A percentile compares a stretch with the other conserved stretches of the same genome.
Evolutionary conservation across 108 stramenopile genomes (phyloP).

Genomic region (Skeletonema potamos): DNA sequence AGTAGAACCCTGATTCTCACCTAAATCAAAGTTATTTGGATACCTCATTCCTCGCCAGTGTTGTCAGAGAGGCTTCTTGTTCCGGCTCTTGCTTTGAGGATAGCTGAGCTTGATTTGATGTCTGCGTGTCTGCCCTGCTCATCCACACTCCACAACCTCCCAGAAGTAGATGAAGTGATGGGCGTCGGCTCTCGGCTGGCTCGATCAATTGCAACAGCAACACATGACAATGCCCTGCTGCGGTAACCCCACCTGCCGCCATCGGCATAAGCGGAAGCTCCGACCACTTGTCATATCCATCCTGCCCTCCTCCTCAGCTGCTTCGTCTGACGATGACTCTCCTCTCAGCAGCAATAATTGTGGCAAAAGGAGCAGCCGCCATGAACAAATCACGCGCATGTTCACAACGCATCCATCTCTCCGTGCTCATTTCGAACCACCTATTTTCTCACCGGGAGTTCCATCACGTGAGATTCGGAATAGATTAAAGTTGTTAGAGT

Average conservation of each 20-base stretch:
- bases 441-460: constrained; percentile 74
- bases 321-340: background rate
- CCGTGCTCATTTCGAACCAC: constrained; percentile 61
- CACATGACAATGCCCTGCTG: constrained; percentile 43
- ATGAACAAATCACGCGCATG: constrained; percentile 53
- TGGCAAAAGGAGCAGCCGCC: constrained; percentile 50
- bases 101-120: too few relatives aligned
- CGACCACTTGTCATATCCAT: constrained; percentile 77
- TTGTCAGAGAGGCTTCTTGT: too few relatives aligned
- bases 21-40: background rate
- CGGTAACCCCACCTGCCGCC: constrained; percentile 40
- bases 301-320: constrained; percentile 4
- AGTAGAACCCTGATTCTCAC: background rate
- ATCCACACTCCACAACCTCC: too few relatives aligned
- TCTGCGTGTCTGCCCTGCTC: background rate
- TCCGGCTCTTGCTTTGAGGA: too few relatives aligned
- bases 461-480: constrained; percentile 64
- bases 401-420: constrained; percentile 62
- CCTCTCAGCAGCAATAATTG: too few relatives aligned
- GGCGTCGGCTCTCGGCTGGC: too few relatives aligned
- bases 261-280: constrained; percentile 55
- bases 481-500: constrained; percentile 51
- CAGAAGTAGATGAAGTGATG: background rate
- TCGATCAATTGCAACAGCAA: too few relatives aligned
- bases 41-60: background rate